Conservation (phyloP, 2,329 filamentous ascomycete species). For the Sporothrix brasiliensis region DNA sequence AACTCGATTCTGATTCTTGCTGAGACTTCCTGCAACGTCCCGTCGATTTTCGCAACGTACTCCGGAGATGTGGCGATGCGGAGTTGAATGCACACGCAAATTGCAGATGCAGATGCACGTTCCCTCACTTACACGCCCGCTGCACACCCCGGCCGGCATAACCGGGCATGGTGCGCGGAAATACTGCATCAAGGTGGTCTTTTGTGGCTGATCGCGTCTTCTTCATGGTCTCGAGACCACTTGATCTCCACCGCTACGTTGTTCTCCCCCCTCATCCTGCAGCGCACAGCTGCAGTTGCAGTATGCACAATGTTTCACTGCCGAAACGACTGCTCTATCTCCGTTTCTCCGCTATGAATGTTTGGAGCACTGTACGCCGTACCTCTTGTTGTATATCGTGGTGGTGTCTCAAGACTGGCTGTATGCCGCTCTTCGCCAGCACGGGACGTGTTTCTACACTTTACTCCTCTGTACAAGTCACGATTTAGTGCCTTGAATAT, state of each 20-base stretch:
- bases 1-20: not conserved
- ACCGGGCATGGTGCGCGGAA: not conserved
- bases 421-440: not conserved
- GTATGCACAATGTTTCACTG: constrained; percentile 22
- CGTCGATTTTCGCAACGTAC: not conserved
- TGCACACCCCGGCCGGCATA: constrained; percentile 16
- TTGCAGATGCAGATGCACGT: not conserved
- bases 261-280: not conserved
- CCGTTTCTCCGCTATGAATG: not conserved
- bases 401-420: not conserved
- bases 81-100: not conserved
- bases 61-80: no score
- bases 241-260: not conserved
- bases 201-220: no score
- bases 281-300: constrained; percentile 24
- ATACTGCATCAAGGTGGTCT: not conserved
- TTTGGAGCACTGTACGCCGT: not conserved
- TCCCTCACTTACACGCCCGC: constrained; percentile 7
- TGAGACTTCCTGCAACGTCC: not conserved
- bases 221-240: not conserved
- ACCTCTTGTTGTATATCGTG: not conserved
- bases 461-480: no score
- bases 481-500: not conserved
- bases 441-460: no score
- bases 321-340: constrained; percentile 15